Base-by-base conservation (phyloP, 257 asterid genomes). In the Henckelia pumila region DNA sequence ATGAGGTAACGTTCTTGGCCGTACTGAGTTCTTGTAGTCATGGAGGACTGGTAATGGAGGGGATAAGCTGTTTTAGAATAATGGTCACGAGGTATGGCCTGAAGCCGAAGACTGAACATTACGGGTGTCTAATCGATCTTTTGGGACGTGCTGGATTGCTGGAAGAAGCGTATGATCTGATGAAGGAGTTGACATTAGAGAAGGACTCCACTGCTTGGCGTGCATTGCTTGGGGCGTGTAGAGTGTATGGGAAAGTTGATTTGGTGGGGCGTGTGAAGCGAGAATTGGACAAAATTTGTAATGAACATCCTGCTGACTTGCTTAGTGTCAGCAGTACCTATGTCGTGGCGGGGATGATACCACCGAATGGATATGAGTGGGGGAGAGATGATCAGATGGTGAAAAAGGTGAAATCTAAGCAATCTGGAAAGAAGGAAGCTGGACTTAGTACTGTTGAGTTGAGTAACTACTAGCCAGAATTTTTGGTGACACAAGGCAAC, bases 101-200 rank as follows among this genome's bases (percentile, higher is more conserved):
- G 76, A 68, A 37, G 59, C 90, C 95, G 33, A 72, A 53, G 61
- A 77, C 82, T 33, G 95, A 85, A 30, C 95, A 85, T 71, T 88
- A 83, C 61, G 92, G 90, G 19, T 88, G 96, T 77, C 81, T 92
- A 86, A 92, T 86, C 65, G 97, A 90, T 78, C 95, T 90, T 56
- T 77, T 92, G 14, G 96, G 96, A 14, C 88, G 98, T 61, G 95
- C 89, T 13, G 92, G 95, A 52, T 59, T 78, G 58, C 40, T 92
- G 29, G 74, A 85, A 69, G 92, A 81, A 61, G 88, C 92, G 7
- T 69, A 72, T 26, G 70, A 40, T 67, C 47, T 88, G 53, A 85
- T 83, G 67, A 72, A 74, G 73, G 81, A 78, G 14, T 79, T 85
- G 74, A 82, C 82, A 0, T 35, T 73, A 25, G 76, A 78, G 77